phyloP scores from a whole-genome alignment of 371 early-diverging fungal genomes.

The Entomophthora muscae region DNA sequence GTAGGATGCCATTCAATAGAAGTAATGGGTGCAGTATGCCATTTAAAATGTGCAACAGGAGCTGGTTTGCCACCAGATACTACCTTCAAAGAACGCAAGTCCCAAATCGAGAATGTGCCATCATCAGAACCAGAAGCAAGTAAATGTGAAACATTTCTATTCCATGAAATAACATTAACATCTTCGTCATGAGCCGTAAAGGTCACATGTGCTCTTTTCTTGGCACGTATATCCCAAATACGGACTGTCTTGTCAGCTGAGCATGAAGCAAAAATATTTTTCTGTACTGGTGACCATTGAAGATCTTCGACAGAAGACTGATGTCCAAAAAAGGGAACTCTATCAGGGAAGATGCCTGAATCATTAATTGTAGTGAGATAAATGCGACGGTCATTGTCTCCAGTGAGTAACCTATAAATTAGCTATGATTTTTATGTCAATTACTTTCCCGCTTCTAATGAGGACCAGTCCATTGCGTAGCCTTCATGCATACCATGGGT shows the following conservation, averaged over 20 bases:
- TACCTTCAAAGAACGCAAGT: slow-evolving; percentile 54
- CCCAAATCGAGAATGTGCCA: slow-evolving; percentile 89
- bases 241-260: slow-evolving; percentile 78
- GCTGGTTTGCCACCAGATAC: slow-evolving; percentile 20
- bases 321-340: slow-evolving; percentile 64
- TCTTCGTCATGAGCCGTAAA: slow-evolving; percentile 71
- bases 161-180: slow-evolving; percentile 94
- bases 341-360: slow-evolving; percentile 45
- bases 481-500: slow-evolving; percentile 70
- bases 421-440: too few species aligned
- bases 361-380: slow-evolving; percentile 50
- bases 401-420: slow-evolving; percentile 72
- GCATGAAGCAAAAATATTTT: slow-evolving; percentile 79
- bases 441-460: slow-evolving; percentile 37
- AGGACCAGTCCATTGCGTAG: slow-evolving; percentile 89
- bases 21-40: slow-evolving; percentile 86
- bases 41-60: slow-evolving; percentile 89
- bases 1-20: slow-evolving; percentile 94
- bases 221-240: slow-evolving; percentile 84
- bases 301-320: slow-evolving; percentile 81
- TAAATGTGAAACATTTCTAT: slow-evolving; percentile 53
- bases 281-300: slow-evolving; percentile 87
- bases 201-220: slow-evolving; percentile 52
- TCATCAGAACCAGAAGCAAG: slow-evolving; percentile 88
- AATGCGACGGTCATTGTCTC: slow-evolving; percentile 64